A percentile compares a stretch with the other conserved stretches of the same genome.
These are phyloP conservation scores for Ambrosiella beaveri DNA, from an alignment of 2,329 filamentous ascomycete genomes.

Conservation along the genomic window DNA sequence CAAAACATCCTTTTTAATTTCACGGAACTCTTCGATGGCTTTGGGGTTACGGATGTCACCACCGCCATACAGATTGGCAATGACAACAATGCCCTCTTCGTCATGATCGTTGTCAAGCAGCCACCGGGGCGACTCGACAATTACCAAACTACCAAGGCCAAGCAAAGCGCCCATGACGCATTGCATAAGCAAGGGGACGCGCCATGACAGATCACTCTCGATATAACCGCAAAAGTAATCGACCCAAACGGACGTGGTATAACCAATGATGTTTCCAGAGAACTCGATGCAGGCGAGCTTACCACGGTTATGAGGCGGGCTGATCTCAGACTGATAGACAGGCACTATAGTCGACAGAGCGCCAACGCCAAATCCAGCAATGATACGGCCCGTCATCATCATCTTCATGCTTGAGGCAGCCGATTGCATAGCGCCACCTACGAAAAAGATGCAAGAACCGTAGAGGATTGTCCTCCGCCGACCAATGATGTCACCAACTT, in stretches of 20 bases:
- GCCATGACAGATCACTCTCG: conserved; percentile 71
- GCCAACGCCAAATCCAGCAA: conserved; percentile 74
- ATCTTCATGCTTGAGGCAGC: conserved; percentile 69
- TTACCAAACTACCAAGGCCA: conserved; percentile 71
- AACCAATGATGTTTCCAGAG: conserved; percentile 89
- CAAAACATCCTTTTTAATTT: conserved; percentile 97
- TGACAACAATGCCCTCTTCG: conserved; percentile 94
- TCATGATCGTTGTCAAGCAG: conserved; percentile 94
- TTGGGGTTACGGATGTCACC: conserved; percentile 89
- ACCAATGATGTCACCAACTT: conserved; percentile 81
- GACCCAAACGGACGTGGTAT: conserved; percentile 93
- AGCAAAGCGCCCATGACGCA: conserved; percentile 84
- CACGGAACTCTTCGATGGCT: conserved; percentile 87
- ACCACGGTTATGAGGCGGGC: conserved; percentile 86
- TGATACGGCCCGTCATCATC: conserved; percentile 72
- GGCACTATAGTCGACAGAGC: conserved; percentile 83
- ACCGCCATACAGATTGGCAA: conserved; percentile 90
- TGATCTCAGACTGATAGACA: conserved; percentile 89
- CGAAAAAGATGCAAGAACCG: conserved; percentile 73
- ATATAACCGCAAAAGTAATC: conserved; percentile 96
- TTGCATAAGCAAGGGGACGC: conserved; percentile 76
- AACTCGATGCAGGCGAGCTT: conserved; percentile 97
- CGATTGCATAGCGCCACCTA: conserved; percentile 72
- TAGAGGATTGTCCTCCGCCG: conserved; percentile 82
- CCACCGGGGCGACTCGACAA: conserved; percentile 97